Conservation (phyloP, 1,284 basidiomycete species). For the Omphalotus olearius region DNA sequence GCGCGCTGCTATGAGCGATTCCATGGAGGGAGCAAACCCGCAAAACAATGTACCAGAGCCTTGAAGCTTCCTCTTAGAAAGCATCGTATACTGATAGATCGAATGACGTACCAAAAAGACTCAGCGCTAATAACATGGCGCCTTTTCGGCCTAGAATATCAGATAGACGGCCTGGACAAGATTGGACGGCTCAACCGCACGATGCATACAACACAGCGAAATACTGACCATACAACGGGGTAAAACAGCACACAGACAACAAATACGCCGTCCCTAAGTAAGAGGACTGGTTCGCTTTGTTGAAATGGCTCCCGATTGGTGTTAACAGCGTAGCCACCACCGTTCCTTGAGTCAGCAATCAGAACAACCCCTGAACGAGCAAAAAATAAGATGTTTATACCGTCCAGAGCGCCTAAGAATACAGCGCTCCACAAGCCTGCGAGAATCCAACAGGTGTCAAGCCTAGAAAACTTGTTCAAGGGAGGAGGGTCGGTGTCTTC, state of each 20-base stretch:
- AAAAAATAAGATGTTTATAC: conserved; percentile 32
- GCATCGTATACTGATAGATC: conserved; percentile 7
- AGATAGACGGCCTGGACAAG: conserved; percentile 66
- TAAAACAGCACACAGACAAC: conserved; percentile 87
- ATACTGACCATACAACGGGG: conserved; percentile 76
- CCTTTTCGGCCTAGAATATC: conserved; percentile 86
- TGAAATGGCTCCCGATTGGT: conserved; percentile 77
- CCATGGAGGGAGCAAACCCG: conserved; percentile 81
- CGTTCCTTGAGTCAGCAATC: conserved; percentile 45
- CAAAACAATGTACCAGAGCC: conserved; percentile 81
- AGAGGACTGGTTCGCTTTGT: conserved; percentile 74
- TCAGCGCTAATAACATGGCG: conserved; percentile 77
- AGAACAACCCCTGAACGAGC: conserved; percentile 7
- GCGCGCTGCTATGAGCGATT: conserved; percentile 74
- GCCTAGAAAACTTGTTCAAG: conserved; percentile 43
- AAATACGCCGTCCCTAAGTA: conserved; percentile 89
- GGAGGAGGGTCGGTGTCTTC: conserved; percentile 23
- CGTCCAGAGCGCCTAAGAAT: conserved; percentile 79
- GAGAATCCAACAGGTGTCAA: conserved; percentile 64
- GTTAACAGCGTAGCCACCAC: conserved; percentile 76
- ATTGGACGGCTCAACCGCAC: conserved; percentile 15
- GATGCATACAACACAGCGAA: conserved; percentile 1
- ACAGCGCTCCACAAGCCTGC: conserved; percentile 75
- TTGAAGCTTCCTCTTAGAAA: conserved; percentile 27
- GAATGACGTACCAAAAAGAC: conserved; percentile 64